Base-by-base conservation (phyloP, 148 eudicot genomes). In the Euryodendron excelsum region DNA sequence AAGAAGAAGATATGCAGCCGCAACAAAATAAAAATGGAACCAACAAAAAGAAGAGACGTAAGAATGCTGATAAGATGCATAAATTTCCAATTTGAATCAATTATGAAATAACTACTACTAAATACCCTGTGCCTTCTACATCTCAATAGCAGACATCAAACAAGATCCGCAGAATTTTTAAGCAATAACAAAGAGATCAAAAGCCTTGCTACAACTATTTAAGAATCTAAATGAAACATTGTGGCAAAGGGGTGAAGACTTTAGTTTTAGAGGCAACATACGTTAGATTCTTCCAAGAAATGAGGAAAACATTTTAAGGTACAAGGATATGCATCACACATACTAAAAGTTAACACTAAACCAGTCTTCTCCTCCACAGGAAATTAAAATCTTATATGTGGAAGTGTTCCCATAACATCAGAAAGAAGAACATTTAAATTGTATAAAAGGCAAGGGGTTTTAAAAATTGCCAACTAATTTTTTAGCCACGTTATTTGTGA, bases 21-120 rank as follows among this genome's bases (percentile, higher is more conserved):
- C 15, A 18, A 48, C 74, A 47, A 47, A 45, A 14, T 6, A 41
- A 44, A 28, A 33, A 47, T 30, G 15, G 23, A 69, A 70, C 50
- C 31, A 70, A 47, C 36, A 70, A 9, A 1, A 2, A 20, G 13
- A 48, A 52, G 17, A 45, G 27, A 10, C 3, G 15, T 8, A 59
- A 70, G 36, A 70, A 47, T 70, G 37, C 11, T 70, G 37, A 70
- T 3, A 70, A 70, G 23, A 70, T 1, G 71, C 71, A 27, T 48
- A 37, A 30, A 47, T 70, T 13, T 48, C 27, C 15, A 68, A 39
- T 68, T 37, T 20, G 31, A 5, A 39, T 37, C n/a, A 44, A 39
- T 68, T 10, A 68, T 10, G 17, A 39, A 65, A 68, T 68, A 39
- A 67, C 45, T 3, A 8, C 72, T 39, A 1, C 30, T 21, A 65